Conservation (phyloP, 2,329 filamentous ascomycete species). For the Myriosclerotinia scirpicola region DNA sequence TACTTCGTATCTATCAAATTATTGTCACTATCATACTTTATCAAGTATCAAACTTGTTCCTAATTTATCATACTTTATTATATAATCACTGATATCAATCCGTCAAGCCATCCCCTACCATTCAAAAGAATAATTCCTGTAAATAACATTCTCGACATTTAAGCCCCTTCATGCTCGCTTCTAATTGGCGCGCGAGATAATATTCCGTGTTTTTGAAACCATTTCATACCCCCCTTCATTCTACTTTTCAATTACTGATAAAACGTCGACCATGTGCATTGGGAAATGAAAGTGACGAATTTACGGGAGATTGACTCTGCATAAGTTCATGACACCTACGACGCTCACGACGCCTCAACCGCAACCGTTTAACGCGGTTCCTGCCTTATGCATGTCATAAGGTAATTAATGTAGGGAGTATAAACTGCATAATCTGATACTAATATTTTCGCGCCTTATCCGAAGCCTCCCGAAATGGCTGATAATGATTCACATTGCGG, state of each 20-base stretch:
- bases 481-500: background rate
- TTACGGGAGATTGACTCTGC: too few relatives aligned
- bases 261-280: too few relatives aligned
- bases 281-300: too few relatives aligned
- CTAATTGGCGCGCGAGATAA: background rate
- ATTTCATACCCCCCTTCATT: too few relatives aligned
- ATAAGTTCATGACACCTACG: background rate
- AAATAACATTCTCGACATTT: background rate
- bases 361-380: background rate
- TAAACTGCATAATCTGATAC: background rate
- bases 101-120: too few relatives aligned
- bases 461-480: constrained; percentile 1
- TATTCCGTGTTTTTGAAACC: background rate
- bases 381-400: background rate
- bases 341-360: background rate
- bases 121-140: too few relatives aligned
- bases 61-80: too few relatives aligned
- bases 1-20: too few relatives aligned
- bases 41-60: too few relatives aligned
- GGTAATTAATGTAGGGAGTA: background rate
- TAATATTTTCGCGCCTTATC: background rate
- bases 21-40: too few relatives aligned
- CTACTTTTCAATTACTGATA: too few relatives aligned
- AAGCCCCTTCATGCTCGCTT: constrained; percentile 15
- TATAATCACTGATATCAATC: too few relatives aligned